Evolutionary conservation across 177 flowering plant species (phyloP), one percentile per base, ranked within the genome.

Genomic region (Telopea speciosissima): DNA sequence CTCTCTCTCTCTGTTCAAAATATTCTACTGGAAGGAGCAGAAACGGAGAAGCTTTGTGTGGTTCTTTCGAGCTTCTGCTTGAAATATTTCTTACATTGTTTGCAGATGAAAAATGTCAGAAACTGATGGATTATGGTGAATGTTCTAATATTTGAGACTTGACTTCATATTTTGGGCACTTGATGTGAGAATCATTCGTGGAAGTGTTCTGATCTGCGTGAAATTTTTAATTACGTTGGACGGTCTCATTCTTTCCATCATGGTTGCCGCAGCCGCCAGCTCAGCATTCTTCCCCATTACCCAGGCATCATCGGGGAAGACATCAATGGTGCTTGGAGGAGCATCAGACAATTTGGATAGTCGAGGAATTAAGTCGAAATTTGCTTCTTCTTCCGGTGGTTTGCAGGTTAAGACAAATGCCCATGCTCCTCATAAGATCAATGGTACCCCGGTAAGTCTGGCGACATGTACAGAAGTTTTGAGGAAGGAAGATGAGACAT

Each of bases 401-500:
- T 80, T 96, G 78, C 84, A 85, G 69, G 96, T 89, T 22, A 90
- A 85, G 83, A 86, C 90, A 33, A 93, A 79, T 77, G 95, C 92
- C 19, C 97, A 92, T 64, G 95, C 96, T 8, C 83, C 95, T 25
- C 79, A 89, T 0, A 92, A 88, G 81, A 81, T 92, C 28, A 90
- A 90, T 75, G 96, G 98, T 21, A 79, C 83, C 61, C 54, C 77
- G 31, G 87, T 84, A 61, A 82, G 81, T 42, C 70, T 74, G 59
- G 52, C 83, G 13, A 66, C 79, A 16, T 72, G 77, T 0, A 62
- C 71, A 49, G 90, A 82, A 56, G 72, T 75, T 58, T 64, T 73
- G 62, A 85, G 76, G 82, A 77, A 9, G 66, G 87, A 80, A 12
- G 79, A 83, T 45, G 81, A 74, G 44, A 25, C 66, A 22, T 25